These are phyloP conservation scores for Lyophyllum semitale DNA, from an alignment of 768 basidiomycete genomes.

Conservation along the genomic window DNA sequence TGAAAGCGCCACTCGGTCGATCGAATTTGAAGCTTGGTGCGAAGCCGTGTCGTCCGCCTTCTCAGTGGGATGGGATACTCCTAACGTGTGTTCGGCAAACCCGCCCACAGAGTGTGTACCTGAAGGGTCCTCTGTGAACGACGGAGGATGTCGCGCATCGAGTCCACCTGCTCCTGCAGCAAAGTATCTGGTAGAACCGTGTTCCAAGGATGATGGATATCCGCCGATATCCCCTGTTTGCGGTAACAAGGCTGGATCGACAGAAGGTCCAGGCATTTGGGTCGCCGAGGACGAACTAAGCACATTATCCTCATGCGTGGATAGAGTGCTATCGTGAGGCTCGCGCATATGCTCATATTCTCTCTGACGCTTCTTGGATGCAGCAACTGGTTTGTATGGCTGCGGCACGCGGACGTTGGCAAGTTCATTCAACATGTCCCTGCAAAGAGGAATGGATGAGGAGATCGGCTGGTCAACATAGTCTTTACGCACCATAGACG, in stretches of 20 bases:
- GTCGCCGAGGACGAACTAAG: not conserved
- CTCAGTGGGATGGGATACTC: not conserved
- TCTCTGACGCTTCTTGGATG: not conserved
- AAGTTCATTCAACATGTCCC: slow-evolving; percentile 63
- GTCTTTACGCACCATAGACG: slow-evolving; percentile 30
- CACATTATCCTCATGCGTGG: not conserved
- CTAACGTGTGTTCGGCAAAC: slow-evolving; percentile 34
- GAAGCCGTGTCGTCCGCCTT: slow-evolving; percentile 14
- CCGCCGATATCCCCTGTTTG: not conserved
- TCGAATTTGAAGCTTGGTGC: not conserved
- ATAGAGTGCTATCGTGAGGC: not conserved
- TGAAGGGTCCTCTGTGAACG: not conserved
- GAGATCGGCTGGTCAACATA: slow-evolving; percentile 11
- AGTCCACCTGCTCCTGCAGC: not conserved
- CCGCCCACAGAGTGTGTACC: slow-evolving; percentile 20
- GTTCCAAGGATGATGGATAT: not conserved
- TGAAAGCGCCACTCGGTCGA: slow-evolving; percentile 42
- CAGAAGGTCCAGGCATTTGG: not conserved
- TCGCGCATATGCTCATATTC: not conserved
- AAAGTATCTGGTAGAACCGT: no score
- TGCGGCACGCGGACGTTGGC: slow-evolving; percentile 50
- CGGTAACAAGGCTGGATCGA: not conserved
- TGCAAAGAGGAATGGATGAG: slow-evolving; percentile 28
- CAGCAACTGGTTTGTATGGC: not conserved
- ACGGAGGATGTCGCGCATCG: not conserved